phyloP scores from a whole-genome alignment of 2,329 filamentous ascomycete species.

The Calonectria ilicicola region DNA sequence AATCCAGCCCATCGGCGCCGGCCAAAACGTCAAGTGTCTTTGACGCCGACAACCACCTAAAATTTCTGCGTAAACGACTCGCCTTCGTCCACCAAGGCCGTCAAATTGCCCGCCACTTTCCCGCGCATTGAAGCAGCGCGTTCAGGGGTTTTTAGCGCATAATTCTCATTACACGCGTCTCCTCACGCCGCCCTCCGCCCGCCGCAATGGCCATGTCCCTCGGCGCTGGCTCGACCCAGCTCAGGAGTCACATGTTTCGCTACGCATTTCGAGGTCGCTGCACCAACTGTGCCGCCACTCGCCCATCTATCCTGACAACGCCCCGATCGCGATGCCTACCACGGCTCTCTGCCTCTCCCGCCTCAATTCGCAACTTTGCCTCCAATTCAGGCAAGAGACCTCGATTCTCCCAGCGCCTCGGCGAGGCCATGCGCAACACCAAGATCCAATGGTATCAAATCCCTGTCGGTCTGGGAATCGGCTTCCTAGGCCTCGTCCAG shows the following conservation, averaged over 20 bases:
- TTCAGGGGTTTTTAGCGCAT: conserved; percentile 13
- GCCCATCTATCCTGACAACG: conserved; percentile 37
- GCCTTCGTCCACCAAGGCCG: background rate
- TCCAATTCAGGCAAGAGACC: conserved; percentile 57
- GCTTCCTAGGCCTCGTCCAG: conserved; percentile 84
- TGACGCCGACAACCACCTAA: conserved; percentile 41
- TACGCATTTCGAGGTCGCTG: conserved; percentile 45
- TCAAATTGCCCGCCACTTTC: background rate
- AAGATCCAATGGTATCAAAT: conserved; percentile 91
- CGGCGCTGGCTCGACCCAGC: conserved; percentile 49
- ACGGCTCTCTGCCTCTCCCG: conserved; percentile 37
- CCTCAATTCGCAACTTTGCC: conserved; percentile 46
- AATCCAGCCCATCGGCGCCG: conserved; percentile 28
- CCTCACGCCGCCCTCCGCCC: conserved; percentile 18
- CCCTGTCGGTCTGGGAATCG: conserved; percentile 86
- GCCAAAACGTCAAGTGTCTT: conserved; percentile 34
- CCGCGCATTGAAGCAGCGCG: conserved; percentile 19
- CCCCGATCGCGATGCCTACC: conserved; percentile 41
- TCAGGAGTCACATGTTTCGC: conserved; percentile 48
- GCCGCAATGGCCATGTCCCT: conserved; percentile 49
- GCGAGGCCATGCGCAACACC: conserved; percentile 61
- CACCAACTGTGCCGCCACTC: conserved; percentile 41
- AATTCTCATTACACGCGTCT: conserved; percentile 26
- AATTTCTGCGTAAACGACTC: conserved; percentile 19
- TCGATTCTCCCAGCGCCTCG: conserved; percentile 64